A percentile compares a stretch with the other conserved stretches of the same genome.
These are phyloP conservation scores for Kazachstania viticola DNA, from an alignment of 805 yeast genomes.

Conservation along the genomic window DNA sequence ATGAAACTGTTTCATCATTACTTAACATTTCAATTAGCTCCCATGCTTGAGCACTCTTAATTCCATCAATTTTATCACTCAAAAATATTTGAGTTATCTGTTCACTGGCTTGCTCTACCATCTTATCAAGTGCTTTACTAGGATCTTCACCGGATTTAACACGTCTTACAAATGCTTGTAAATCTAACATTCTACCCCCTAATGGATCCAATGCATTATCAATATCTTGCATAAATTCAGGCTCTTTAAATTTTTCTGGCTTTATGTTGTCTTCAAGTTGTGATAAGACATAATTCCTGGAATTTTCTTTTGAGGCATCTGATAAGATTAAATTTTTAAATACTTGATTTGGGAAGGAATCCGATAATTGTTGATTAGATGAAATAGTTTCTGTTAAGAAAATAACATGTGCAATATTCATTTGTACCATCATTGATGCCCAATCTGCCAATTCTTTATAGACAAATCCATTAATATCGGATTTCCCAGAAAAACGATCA, in stretches of 20 bases:
- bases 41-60: constrained; percentile 84
- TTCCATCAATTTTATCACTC: constrained; percentile 37
- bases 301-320: constrained; percentile 68
- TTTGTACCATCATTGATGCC: constrained; percentile 67
- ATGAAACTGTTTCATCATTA: constrained; percentile 33
- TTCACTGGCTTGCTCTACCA: constrained; percentile 76
- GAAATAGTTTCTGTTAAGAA: constrained; percentile 81
- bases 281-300: constrained; percentile 55
- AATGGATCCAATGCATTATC: constrained; percentile 55
- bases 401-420: constrained; percentile 82
- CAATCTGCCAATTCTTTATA: constrained; percentile 75
- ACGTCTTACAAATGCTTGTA: constrained; percentile 82
- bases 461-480: constrained; percentile 52
- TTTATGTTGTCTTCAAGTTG: constrained; percentile 31
- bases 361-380: constrained; percentile 51
- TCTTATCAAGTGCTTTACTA: constrained; percentile 58
- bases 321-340: constrained; percentile 63
- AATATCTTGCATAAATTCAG: constrained; percentile 25
- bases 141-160: constrained; percentile 83
- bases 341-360: constrained; percentile 77
- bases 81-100: constrained; percentile 76
- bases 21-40: constrained; percentile 57
- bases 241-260: constrained; percentile 7
- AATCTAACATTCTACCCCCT: constrained; percentile 92
- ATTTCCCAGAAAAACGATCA: constrained; percentile 53